These are phyloP conservation scores for Chimonanthus salicifolius DNA, from an alignment of 164 flowering plant species.

Conservation along the genomic window DNA sequence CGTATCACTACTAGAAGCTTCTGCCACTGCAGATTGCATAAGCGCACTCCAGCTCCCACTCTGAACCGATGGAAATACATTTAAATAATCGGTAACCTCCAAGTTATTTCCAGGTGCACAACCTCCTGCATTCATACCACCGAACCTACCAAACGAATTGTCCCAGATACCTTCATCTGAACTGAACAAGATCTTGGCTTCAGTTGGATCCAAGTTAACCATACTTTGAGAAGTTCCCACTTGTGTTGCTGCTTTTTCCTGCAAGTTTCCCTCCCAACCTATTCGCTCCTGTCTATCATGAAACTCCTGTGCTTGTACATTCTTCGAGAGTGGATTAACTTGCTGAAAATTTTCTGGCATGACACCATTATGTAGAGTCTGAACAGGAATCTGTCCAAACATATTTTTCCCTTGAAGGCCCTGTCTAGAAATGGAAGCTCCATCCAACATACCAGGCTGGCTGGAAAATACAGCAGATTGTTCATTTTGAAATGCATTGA, in stretches of 20 bases:
- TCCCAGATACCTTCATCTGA: constrained; percentile 58
- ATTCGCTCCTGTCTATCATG: constrained; percentile 32
- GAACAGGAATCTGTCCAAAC: constrained; percentile 34
- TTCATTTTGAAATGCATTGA: constrained; percentile 35
- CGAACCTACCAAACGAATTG: constrained; percentile 29
- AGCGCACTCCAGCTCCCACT: constrained; percentile 96
- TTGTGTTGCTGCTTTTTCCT: constrained; percentile 25
- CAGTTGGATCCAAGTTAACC: constrained; percentile 57
- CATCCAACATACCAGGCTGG: constrained; percentile 30
- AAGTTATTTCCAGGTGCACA: constrained; percentile 23
- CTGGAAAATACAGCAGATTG: constrained; percentile 28
- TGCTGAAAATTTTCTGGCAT: constrained; percentile 33
- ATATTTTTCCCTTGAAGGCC: constrained; percentile 36
- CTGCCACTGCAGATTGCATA: constrained; percentile 94
- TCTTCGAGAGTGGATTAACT: constrained; percentile 22
- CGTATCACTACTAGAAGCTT: constrained; percentile 68
- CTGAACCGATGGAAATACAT: constrained; percentile 49
- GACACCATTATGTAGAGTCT: constrained; percentile 24
- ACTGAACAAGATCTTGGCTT: constrained; percentile 59
- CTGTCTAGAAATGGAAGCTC: constrained; percentile 28
- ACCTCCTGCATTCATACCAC: constrained; percentile 28
- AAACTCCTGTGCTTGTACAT: constrained; percentile 31
- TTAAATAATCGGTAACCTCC: constrained; percentile 33
- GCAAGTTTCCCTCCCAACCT: constrained; percentile 28
- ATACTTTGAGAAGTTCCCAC: constrained; percentile 30